Evolutionary conservation across 139 green algal species (phyloP).

Genomic region (Micromonas commoda): DNA sequence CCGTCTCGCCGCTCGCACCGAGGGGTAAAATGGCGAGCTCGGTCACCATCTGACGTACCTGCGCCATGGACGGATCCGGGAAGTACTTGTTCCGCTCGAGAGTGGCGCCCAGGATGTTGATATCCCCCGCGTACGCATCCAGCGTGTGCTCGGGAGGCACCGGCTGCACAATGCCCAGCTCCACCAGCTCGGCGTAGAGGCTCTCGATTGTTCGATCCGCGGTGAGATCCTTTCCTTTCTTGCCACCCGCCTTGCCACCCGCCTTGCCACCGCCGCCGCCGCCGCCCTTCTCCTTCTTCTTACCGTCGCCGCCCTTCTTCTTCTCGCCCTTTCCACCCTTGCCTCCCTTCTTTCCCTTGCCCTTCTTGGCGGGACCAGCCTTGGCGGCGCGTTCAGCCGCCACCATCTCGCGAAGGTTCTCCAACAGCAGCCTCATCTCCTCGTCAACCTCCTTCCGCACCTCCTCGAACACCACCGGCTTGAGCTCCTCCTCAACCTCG

Average conservation of each 20-base stretch:
- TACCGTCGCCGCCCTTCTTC: slow-evolving; percentile 39
- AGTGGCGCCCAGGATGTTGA: slow-evolving; percentile 45
- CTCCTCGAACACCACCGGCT: slow-evolving; percentile 85
- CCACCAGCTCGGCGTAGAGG: slow-evolving; percentile 79
- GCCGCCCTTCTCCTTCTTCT: slow-evolving; percentile 43
- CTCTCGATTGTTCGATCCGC: slow-evolving; percentile 74
- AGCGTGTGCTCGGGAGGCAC: slow-evolving; percentile 43
- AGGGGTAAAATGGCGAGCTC: slow-evolving; percentile 75
- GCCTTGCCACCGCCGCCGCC: slow-evolving; percentile 28
- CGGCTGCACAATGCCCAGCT: slow-evolving; percentile 56
- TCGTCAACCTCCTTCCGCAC: slow-evolving; percentile 70
- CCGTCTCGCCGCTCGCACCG: slow-evolving; percentile 41
- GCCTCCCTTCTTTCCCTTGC: slow-evolving; percentile 19
- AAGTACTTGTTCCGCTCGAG: slow-evolving; percentile 53
- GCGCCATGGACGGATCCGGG: slow-evolving; percentile 60
- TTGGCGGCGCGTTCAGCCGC: slow-evolving; percentile 63
- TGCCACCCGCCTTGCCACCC: slow-evolving; percentile 45
- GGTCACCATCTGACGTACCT: slow-evolving; percentile 64
- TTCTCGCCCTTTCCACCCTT: slow-evolving; percentile 43
- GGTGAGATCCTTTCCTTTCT: slow-evolving; percentile 75
- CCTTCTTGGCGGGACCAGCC: slow-evolving; percentile 59
- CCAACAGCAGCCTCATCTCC: slow-evolving; percentile 75
- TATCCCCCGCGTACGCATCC: slow-evolving; percentile 60
- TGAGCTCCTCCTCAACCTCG: slow-evolving; percentile 75
- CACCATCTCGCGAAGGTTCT: slow-evolving; percentile 72